Conservation (phyloP, 306 rosid species). For the Acacia crassicarpa region DNA sequence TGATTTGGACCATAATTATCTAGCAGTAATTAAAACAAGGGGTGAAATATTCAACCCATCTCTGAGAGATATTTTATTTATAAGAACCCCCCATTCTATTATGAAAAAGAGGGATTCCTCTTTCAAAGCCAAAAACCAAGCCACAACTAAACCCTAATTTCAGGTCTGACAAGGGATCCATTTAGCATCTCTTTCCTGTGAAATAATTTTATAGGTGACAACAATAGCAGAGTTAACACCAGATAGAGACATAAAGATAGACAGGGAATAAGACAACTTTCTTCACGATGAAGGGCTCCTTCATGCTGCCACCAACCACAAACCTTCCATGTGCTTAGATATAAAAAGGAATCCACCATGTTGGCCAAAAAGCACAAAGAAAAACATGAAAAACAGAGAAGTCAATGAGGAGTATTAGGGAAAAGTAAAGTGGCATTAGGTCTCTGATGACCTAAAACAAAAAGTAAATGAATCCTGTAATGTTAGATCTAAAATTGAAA, state of each 20-base stretch:
- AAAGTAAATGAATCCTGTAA: background rate
- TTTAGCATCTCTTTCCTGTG: background rate
- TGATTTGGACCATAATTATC: conserved; percentile 17
- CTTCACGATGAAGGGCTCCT: background rate
- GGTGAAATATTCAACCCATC: background rate
- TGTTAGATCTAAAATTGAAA: background rate
- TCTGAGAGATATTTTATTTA: background rate
- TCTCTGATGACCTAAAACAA: background rate
- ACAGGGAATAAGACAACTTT: background rate
- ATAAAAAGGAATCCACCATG: background rate
- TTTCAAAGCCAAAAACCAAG: background rate
- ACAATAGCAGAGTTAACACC: background rate
- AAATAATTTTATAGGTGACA: background rate
- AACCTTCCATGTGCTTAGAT: background rate
- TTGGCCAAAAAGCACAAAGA: background rate
- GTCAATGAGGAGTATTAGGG: background rate
- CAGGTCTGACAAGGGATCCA: background rate
- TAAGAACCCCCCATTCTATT: background rate
- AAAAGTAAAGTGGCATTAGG: background rate
- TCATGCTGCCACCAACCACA: background rate
- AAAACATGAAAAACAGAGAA: background rate
- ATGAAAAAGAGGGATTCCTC: background rate
- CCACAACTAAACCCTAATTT: background rate
- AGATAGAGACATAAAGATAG: background rate
- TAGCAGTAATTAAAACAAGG: conserved; percentile 37